Evolutionary conservation across 331 rosid genomes (phyloP).

Genomic region (Cucumis variabilis): DNA sequence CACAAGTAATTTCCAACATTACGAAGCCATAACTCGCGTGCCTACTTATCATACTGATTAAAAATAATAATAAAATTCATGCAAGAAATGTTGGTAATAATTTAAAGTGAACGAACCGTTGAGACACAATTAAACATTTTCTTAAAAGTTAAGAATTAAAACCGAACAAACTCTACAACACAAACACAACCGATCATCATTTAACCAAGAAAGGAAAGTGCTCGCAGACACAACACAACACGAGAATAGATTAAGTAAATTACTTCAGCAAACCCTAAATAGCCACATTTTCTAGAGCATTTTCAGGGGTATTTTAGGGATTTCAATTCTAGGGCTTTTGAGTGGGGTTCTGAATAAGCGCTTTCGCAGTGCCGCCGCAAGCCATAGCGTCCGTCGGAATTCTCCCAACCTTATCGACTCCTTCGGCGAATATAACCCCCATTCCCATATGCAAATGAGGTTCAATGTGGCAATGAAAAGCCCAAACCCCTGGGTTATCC

Average conservation of each 20-base stretch:
- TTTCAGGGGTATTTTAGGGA: background rate
- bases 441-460: slow-evolving; percentile 96
- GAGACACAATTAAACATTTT: too few species aligned
- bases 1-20: too few species aligned
- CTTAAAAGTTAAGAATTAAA: too few species aligned
- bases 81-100: too few species aligned
- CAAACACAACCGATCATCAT: too few species aligned
- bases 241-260: background rate
- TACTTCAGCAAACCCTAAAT: background rate
- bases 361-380: slow-evolving; percentile 45
- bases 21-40: too few species aligned
- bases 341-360: background rate
- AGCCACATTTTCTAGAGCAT: background rate
- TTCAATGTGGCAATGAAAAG: slow-evolving; percentile 83
- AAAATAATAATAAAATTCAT: too few species aligned
- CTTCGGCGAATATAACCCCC: slow-evolving; percentile 78
- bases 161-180: too few species aligned
- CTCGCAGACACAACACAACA: too few species aligned
- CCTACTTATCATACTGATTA: too few species aligned
- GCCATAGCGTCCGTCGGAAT: slow-evolving; percentile 53
- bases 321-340: background rate
- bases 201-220: too few species aligned
- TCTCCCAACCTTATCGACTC: slow-evolving; percentile 39
- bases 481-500: slow-evolving; percentile 90
- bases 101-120: too few species aligned